Base-by-base conservation (phyloP, 163 green algal genomes). In the Chlamydomonas reinhardtii region DNA sequence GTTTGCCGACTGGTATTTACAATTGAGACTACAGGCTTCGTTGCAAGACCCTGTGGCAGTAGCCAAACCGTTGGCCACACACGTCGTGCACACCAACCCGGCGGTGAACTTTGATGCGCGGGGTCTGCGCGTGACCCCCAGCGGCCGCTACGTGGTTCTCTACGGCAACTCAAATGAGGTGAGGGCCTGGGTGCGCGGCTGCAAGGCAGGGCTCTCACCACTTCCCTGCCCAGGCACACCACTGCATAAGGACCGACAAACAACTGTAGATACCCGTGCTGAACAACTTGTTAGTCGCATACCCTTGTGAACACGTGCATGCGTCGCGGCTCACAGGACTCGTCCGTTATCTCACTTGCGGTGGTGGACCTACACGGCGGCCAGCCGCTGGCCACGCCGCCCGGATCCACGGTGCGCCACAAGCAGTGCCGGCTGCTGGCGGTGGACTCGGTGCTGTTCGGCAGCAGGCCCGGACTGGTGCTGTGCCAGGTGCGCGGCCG, bases 321-420 rank as follows among this genome's bases (percentile, higher is more conserved):
- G 48, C 48, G 2, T 17, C 19, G 48, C 1, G 5, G 48, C 48
- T 14, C 84, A 3, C 72, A 87, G n/a, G 74, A 88, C 24, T 48
- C 73, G 0, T 83, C 91, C 11, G 75, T 92, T 0, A 12, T 86
- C 27, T 35, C 27, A 8, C 56, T 94, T 34, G 89, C 89, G 20
- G 75, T 94, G 24, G 84, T 92, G 11, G 91, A 94, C 71, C 39
- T 94, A 34, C 89, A 92, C 82, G 89, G 87, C 43, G 82, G 87
- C 35, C 62, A 71, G 39, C 82, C 68, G 14, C 54, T 83, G 11
- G 48, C 48, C 48, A 56, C 14, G 48, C 48, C 48, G 48, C 48
- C 48, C 48, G 48, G 48, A 9, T 56, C 48, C 48, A 17, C 48
- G 48, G 48, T 56, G 48, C 48, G 84, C 61, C 54, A 76, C 37